Percentiles rank a stretch among this genome's conserved stretches.
These are phyloP conservation scores for Psilocybe azurescens DNA, from an alignment of 768 basidiomycete species.

Conservation along the genomic window DNA sequence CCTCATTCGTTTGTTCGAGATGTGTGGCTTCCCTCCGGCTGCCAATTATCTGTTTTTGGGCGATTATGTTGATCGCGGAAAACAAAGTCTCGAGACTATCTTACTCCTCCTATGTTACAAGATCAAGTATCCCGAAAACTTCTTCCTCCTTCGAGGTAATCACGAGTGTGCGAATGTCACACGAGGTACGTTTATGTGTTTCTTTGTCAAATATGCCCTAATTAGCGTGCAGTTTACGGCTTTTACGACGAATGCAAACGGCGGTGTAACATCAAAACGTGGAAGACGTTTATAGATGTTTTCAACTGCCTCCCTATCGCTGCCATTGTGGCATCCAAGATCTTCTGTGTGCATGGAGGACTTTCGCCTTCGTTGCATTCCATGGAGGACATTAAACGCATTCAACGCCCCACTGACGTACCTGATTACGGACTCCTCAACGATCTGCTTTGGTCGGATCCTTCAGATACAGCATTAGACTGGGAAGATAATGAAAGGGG, in stretches of 20 bases:
- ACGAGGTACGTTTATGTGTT: conserved; percentile 67
- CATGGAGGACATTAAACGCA: conserved; percentile 99
- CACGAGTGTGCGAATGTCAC: conserved; percentile 99
- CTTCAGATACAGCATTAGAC: conserved; percentile 94
- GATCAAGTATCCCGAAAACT: conserved; percentile 99
- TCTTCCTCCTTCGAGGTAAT: conserved; percentile 96
- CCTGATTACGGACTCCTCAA: conserved; percentile 98
- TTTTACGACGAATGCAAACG: conserved; percentile 99
- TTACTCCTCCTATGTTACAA: conserved; percentile 97
- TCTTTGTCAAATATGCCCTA: conserved; percentile 20
- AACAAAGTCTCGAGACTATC: conserved; percentile 98
- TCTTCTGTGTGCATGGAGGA: conserved; percentile 98
- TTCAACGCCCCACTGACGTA: conserved; percentile 97
- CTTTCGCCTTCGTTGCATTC: conserved; percentile 90
- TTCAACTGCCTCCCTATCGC: conserved; percentile 99
- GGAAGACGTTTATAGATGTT: conserved; percentile 99
- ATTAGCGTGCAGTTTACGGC: conserved; percentile 78
- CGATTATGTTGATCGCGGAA: conserved; percentile 98
- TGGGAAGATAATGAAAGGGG: conserved; percentile 99
- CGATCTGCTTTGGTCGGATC: conserved; percentile 98
- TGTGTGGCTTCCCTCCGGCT: conserved; percentile 98
- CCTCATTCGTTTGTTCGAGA: conserved; percentile 97
- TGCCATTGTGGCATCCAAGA: conserved; percentile 98
- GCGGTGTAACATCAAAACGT: conserved; percentile 98
- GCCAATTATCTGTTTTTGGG: conserved; percentile 99